Evolutionary conservation across 2,329 filamentous ascomycete genomes (phyloP), one percentile per base, ranked within the genome.

Genomic region (Aspergillus chevalieri): DNA sequence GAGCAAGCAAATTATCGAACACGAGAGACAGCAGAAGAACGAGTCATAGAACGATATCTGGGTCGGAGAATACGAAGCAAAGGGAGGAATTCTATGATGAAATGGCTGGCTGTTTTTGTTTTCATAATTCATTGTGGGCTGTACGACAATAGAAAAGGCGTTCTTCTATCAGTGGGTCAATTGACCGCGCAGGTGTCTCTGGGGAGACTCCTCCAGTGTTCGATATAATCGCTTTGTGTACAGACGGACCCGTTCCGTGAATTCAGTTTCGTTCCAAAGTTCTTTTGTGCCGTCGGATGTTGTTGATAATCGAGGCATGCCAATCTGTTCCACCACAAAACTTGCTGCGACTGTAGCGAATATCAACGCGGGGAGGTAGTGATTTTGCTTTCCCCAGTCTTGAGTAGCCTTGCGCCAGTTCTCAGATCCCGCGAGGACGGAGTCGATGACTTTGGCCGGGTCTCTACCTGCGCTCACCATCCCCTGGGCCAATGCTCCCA

Each of bases 281-380:
- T 74, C 70, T 46, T 60, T 60, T 36, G 64, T 69, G 47, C 64
- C 57, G 5, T 54, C 58, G 50, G 60, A 48, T 39, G 50, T 54
- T 44, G 65, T 63, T 30, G 26, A 30, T 19, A 71, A 60, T 17
- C 51, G 53, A 15, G 92, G 92, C 66, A 94, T 81, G 0, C 93
- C 92, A 47, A 95, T 84, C 68, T 98, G 93, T 70, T 98, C 91
- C 60, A 98, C 95, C 14, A 89, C 89, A 68, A 95, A 93, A 62
- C 90, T 91, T 6, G 93, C 92, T 2, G 89, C 86, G 5, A 97
- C 79, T 43, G 82, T 86, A 4, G 85, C 93, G 82, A 86, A 92
- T 0, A 81, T 76, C 4, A 87, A 84, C 4, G 89, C 90, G 59
- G 83, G 52, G 84, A 81, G 38, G 87, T 74, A 47, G 55, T 63